phyloP scores from a whole-genome alignment of 2,329 filamentous ascomycete genomes.

The Truncatella angustata region DNA sequence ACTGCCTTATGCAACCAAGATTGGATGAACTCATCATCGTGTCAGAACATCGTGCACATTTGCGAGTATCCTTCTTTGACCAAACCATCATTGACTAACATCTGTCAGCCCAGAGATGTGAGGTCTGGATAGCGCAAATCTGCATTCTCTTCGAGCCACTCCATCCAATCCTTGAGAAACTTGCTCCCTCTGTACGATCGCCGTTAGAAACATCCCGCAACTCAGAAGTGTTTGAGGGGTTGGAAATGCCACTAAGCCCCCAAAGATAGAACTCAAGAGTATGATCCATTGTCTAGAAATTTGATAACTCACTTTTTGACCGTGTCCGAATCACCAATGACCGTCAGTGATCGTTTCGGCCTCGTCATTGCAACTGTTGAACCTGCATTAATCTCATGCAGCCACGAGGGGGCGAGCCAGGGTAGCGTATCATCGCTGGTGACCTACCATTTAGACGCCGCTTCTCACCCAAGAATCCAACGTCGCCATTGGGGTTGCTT shows the following conservation, averaged over 20 bases:
- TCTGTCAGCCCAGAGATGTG: slow-evolving; percentile 30
- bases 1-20: neutral
- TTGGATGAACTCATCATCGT: slow-evolving; percentile 13
- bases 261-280: slow-evolving; percentile 6
- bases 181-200: slow-evolving; percentile 64
- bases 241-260: neutral
- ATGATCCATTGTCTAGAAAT: neutral
- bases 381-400: slow-evolving; percentile 26
- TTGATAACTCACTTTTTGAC: slow-evolving; percentile 70
- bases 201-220: slow-evolving; percentile 19
- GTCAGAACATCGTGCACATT: neutral
- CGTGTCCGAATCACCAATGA: slow-evolving; percentile 93
- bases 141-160: slow-evolving; percentile 81
- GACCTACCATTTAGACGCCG: slow-evolving; percentile 82
- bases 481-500: slow-evolving; percentile 82
- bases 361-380: slow-evolving; percentile 88
- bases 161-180: slow-evolving; percentile 91
- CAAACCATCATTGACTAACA: slow-evolving; percentile 10
- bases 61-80: neutral
- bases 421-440: slow-evolving; percentile 1
- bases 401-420: neutral
- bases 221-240: slow-evolving; percentile 10
- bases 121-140: slow-evolving; percentile 86
- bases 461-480: slow-evolving; percentile 92
- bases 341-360: slow-evolving; percentile 82